Conservation (phyloP, 768 basidiomycete species). For the Rhodotorula diobovata region DNA sequence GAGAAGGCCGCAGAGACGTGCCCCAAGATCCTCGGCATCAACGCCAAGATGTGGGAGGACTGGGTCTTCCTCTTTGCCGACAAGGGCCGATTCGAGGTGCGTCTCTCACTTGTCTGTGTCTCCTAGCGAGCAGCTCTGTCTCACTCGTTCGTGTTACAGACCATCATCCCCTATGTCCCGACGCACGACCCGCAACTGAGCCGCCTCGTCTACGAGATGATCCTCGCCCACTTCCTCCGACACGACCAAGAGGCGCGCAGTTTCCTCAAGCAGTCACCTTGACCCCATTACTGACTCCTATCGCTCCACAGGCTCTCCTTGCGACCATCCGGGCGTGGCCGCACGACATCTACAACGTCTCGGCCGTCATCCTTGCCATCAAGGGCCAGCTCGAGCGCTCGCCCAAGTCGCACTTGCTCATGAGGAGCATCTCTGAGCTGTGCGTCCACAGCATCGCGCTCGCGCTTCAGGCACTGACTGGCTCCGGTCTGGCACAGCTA, state of each 20-base stretch:
- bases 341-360: conserved; percentile 77
- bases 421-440: conserved; percentile 93
- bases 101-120: not conserved
- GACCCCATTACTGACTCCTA: not conserved
- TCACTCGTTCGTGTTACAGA: conserved; percentile 50
- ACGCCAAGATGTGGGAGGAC: conserved; percentile 83
- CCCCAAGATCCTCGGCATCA: conserved; percentile 76
- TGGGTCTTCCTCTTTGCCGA: conserved; percentile 90
- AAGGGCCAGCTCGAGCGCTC: conserved; percentile 65
- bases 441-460: conserved; percentile 48
- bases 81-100: conserved; percentile 69
- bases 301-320: conserved; percentile 59
- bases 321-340: conserved; percentile 85
- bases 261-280: not conserved
- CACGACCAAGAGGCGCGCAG: conserved; percentile 64
- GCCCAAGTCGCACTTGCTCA: conserved; percentile 62
- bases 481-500: conserved; percentile 57
- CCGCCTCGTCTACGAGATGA: conserved; percentile 88
- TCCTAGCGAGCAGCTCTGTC: no score
- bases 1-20: conserved; percentile 73
- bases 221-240: conserved; percentile 76
- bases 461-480: not conserved
- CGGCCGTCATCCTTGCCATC: conserved; percentile 82
- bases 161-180: conserved; percentile 83
- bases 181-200: conserved; percentile 73